phyloP scores from a whole-genome alignment of 129 eudicot species.

The Mikania micrantha region DNA sequence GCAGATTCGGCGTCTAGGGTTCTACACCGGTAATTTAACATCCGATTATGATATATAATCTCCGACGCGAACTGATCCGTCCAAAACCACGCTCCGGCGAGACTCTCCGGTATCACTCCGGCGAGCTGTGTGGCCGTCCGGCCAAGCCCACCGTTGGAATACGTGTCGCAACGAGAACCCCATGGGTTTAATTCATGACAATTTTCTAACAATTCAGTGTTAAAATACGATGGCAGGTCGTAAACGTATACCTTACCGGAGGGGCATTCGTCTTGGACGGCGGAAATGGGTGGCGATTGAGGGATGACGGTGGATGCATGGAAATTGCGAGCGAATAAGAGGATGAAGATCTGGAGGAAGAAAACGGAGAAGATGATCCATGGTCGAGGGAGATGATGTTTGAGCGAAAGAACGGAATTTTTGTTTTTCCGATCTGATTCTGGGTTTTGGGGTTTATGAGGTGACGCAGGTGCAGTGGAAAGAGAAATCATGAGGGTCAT shows the following conservation, averaged over 20 bases:
- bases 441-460: constrained; percentile 36
- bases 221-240: constrained; percentile 48
- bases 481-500: constrained; percentile 55
- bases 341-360: constrained; percentile 68
- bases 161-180: constrained; percentile 56
- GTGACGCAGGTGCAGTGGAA: constrained; percentile 27
- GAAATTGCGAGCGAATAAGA: constrained; percentile 39
- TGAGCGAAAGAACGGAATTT: constrained; percentile 25
- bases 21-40: constrained; percentile 60
- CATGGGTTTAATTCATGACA: constrained; percentile 62
- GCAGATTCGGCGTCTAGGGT: constrained; percentile 62
- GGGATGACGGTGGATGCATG: constrained; percentile 29
- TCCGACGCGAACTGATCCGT: constrained; percentile 86
- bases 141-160: constrained; percentile 65
- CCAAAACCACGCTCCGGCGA: constrained; percentile 60
- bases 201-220: constrained; percentile 43
- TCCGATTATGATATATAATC: constrained; percentile 60
- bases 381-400: constrained; percentile 55
- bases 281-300: neutral
- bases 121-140: constrained; percentile 33
- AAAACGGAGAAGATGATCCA: constrained; percentile 63
- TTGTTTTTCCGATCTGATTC: constrained; percentile 37
- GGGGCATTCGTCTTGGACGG: constrained; percentile 30
- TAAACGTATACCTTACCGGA: constrained; percentile 53
- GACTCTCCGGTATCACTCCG: constrained; percentile 37